phyloP scores from a whole-genome alignment of 768 basidiomycete species.

The Gloeopeniophorella convolvens region DNA sequence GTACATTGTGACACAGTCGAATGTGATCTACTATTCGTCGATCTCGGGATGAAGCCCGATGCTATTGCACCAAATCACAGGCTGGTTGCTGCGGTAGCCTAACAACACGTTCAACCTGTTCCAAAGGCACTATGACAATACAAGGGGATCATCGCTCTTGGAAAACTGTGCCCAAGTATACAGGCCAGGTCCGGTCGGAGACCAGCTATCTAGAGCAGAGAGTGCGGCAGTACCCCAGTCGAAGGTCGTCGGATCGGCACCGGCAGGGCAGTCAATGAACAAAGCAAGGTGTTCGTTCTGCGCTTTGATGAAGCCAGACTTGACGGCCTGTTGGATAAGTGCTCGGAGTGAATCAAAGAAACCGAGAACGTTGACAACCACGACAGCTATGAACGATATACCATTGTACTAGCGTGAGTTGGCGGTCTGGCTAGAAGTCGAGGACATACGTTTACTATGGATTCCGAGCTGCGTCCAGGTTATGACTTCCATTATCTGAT shows the following conservation, averaged over 20 bases:
- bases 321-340: slow-evolving; percentile 60
- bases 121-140: neutral
- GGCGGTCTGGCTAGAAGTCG: slow-evolving; percentile 3
- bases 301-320: slow-evolving; percentile 68
- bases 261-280: slow-evolving; percentile 70
- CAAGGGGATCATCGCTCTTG: neutral
- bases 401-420: neutral
- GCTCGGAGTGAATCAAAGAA: slow-evolving; percentile 81
- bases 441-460: slow-evolving; percentile 66
- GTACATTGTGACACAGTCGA: too few relatives aligned
- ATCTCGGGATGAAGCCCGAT: too few relatives aligned
- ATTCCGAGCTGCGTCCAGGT: slow-evolving; percentile 94
- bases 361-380: slow-evolving; percentile 77
- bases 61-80: too few relatives aligned
- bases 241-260: slow-evolving; percentile 48
- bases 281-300: slow-evolving; percentile 54
- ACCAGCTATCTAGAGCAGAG: slow-evolving; percentile 58
- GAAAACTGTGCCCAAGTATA: slow-evolving; percentile 5
- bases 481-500: slow-evolving; percentile 78
- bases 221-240: slow-evolving; percentile 77
- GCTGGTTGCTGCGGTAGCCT: too few relatives aligned
- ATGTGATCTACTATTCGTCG: too few relatives aligned
- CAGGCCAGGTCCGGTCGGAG: neutral
- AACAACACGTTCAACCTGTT: too few relatives aligned
- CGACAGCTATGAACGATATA: slow-evolving; percentile 48